Percentiles rank a stretch among this genome's conserved stretches.
These are phyloP conservation scores for Aphanocladium album DNA, from an alignment of 2,329 filamentous ascomycete genomes.

Conservation along the genomic window DNA sequence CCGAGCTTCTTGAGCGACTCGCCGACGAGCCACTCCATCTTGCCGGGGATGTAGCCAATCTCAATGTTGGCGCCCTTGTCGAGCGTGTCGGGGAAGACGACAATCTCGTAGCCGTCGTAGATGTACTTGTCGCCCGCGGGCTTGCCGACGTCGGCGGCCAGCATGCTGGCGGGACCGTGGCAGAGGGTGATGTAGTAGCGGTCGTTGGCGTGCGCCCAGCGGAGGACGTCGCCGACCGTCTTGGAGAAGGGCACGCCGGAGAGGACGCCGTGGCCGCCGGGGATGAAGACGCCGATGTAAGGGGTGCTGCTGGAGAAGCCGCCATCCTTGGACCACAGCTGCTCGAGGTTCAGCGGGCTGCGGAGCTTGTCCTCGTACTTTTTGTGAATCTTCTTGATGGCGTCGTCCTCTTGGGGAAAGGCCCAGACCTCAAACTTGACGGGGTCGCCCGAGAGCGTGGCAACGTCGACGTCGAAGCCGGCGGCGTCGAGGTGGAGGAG, in stretches of 20 bases:
- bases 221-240: constrained; percentile 18
- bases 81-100: constrained; percentile 18
- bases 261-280: constrained; percentile 18
- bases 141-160: constrained; percentile 17
- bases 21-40: constrained; percentile 20
- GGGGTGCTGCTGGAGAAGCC: constrained; percentile 15
- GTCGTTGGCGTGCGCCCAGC: constrained; percentile 17
- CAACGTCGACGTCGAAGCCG: constrained; percentile 19
- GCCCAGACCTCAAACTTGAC: constrained; percentile 22
- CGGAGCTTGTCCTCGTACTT: constrained; percentile 19
- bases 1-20: constrained; percentile 14
- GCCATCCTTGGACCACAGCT: constrained; percentile 12
- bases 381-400: constrained; percentile 21
- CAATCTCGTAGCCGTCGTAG: constrained; percentile 18
- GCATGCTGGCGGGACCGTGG: constrained; percentile 17
- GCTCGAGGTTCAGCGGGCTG: constrained; percentile 15
- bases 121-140: constrained; percentile 16
- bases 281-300: constrained; percentile 18
- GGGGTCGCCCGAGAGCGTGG: constrained; percentile 18
- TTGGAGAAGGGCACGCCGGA: constrained; percentile 16
- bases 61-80: constrained; percentile 17
- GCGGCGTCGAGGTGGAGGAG: constrained; percentile 19
- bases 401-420: constrained; percentile 21
- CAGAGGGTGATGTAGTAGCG: constrained; percentile 16
- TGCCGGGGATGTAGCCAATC: constrained; percentile 19